Percentiles rank a stretch among this genome's conserved stretches.
Evolutionary conservation across 2,329 filamentous ascomycete species (phyloP).

Genomic region (Rutstroemia sydowiana): DNA sequence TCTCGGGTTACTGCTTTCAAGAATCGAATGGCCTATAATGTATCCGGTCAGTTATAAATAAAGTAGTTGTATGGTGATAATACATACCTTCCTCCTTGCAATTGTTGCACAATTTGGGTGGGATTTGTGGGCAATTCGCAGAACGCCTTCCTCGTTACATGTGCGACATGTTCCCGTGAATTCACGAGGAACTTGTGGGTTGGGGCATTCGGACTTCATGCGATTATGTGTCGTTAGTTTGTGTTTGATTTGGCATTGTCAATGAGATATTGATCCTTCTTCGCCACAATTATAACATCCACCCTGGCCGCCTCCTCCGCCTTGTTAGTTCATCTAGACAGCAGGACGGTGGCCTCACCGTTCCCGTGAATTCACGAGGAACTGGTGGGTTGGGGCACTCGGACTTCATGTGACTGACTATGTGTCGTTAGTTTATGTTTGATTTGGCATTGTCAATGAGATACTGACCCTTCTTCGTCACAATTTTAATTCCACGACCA

Average conservation of each 20-base stretch:
- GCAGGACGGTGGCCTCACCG: no score
- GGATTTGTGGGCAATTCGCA: slow-evolving; percentile 55
- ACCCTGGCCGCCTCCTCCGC: no score
- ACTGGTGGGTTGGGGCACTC: slow-evolving; percentile 53
- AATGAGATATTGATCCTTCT: slow-evolving; percentile 45
- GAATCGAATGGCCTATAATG: slow-evolving; percentile 44
- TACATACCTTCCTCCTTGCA: slow-evolving; percentile 52
- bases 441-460: slow-evolving; percentile 22
- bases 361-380: slow-evolving; percentile 40
- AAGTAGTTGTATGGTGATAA: neutral
- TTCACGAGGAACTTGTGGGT: slow-evolving; percentile 38
- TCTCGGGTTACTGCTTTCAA: slow-evolving; percentile 52
- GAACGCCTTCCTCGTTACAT: slow-evolving; percentile 46
- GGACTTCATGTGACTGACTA: slow-evolving; percentile 54
- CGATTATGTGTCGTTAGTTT: slow-evolving; percentile 37
- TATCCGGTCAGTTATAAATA: neutral
- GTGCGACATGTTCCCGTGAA: slow-evolving; percentile 53
- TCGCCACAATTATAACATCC: slow-evolving; percentile 49
- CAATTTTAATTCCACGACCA: no score
- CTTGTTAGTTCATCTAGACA: no score
- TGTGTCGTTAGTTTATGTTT: slow-evolving; percentile 12
- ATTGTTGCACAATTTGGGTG: slow-evolving; percentile 50
- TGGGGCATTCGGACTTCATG: slow-evolving; percentile 55
- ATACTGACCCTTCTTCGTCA: slow-evolving; percentile 49
- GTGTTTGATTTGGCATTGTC: neutral